A percentile compares a stretch with the other conserved stretches of the same genome.
phyloP scores from a whole-genome alignment of 257 asterid genomes.

The Nicotiana tabacum region DNA sequence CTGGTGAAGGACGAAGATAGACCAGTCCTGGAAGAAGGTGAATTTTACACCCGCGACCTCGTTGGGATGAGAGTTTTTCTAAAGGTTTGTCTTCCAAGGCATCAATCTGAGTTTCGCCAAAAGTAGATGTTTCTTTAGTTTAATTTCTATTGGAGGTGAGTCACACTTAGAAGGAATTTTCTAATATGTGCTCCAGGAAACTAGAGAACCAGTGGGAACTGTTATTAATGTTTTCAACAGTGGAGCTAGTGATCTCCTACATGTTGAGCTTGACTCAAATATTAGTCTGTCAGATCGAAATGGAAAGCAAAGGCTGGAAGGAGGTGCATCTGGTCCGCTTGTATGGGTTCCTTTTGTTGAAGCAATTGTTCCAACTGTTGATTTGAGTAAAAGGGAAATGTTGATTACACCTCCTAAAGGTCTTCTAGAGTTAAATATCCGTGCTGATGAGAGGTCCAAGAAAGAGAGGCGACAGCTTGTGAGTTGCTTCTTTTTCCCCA shows the following conservation, averaged over 20 bases:
- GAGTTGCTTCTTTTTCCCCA: constrained; percentile 27
- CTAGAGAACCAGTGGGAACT: constrained; percentile 70
- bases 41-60: constrained; percentile 76
- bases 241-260: constrained; percentile 93
- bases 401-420: constrained; percentile 96
- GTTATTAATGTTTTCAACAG: constrained; percentile 68
- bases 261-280: constrained; percentile 51
- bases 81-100: constrained; percentile 50
- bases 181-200: constrained; percentile 38
- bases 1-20: constrained; percentile 72
- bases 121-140: neutral
- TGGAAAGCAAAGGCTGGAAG: constrained; percentile 30
- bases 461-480: constrained; percentile 97
- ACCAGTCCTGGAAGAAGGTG: constrained; percentile 82
- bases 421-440: constrained; percentile 76
- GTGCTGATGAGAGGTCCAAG: constrained; percentile 75
- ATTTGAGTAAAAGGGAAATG: constrained; percentile 71
- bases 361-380: constrained; percentile 82
- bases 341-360: constrained; percentile 94
- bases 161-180: neutral
- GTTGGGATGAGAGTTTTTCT: constrained; percentile 81
- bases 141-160: neutral
- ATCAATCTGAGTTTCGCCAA: neutral
- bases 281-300: constrained; percentile 24
- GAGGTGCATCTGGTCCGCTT: constrained; percentile 53